These are phyloP conservation scores for Gigaspora rosea DNA, from an alignment of 192 early-diverging fungal species.

Conservation along the genomic window DNA sequence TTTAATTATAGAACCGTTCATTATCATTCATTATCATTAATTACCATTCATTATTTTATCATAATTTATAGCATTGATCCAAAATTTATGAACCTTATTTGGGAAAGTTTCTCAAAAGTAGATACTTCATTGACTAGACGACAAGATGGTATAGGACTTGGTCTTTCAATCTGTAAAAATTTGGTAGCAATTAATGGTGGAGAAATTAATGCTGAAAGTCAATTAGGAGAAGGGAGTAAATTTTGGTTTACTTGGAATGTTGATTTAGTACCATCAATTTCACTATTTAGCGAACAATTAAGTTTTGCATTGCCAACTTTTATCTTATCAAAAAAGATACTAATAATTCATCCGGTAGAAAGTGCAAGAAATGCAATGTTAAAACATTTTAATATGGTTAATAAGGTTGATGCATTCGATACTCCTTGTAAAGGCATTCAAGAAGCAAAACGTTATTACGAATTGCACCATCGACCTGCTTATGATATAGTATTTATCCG, in stretches of 20 bases:
- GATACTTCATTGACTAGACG: conserved; percentile 68
- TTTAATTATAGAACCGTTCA: not conserved
- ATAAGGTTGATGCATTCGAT: conserved; percentile 32
- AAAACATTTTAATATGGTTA: not conserved
- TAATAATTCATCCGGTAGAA: conserved; percentile 33
- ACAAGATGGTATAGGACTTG: conserved; percentile 78
- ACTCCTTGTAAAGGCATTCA: conserved; percentile 32
- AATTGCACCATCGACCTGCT: not conserved
- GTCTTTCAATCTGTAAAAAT: conserved; percentile 73
- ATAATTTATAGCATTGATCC: conserved; percentile 45
- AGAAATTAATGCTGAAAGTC: conserved; percentile 62
- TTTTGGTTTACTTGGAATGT: conserved; percentile 66
- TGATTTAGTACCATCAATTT: not conserved
- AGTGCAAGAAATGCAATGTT: not conserved
- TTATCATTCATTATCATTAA: not conserved
- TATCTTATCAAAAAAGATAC: conserved; percentile 25
- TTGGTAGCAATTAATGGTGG: conserved; percentile 74
- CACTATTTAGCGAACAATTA: conserved; percentile 21
- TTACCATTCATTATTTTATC: conserved; percentile 42
- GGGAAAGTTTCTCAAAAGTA: conserved; percentile 70
- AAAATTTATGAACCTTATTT: conserved; percentile 57
- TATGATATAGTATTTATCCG: too few species aligned
- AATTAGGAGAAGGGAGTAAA: conserved; percentile 60
- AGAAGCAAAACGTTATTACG: conserved; percentile 13
- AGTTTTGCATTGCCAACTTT: conserved; percentile 19